These are phyloP conservation scores for Glycine soja DNA, from an alignment of 306 rosid genomes.

Conservation along the genomic window DNA sequence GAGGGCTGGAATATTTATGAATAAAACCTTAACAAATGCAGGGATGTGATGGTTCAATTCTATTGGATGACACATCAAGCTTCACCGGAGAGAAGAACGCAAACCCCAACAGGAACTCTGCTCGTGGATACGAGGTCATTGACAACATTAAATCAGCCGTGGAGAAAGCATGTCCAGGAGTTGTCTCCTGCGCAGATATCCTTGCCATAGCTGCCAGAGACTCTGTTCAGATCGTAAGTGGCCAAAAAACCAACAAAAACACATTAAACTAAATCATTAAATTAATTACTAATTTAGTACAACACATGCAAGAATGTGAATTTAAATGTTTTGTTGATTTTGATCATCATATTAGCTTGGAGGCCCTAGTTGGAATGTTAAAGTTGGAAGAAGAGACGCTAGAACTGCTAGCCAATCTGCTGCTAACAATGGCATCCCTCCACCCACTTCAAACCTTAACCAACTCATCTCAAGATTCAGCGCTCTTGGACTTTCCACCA, in stretches of 20 bases:
- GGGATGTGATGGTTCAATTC: constrained; percentile 95
- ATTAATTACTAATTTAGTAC: neutral
- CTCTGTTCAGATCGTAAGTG: constrained; percentile 68
- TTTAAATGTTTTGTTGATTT: neutral
- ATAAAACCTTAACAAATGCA: constrained; percentile 2
- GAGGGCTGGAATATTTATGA: neutral
- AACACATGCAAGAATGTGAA: neutral
- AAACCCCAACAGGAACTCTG: constrained; percentile 73
- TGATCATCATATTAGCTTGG: constrained; percentile 61
- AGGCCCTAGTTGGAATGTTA: constrained; percentile 83
- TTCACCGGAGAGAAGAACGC: constrained; percentile 90
- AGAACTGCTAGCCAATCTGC: constrained; percentile 73
- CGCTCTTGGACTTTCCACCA: constrained; percentile 76
- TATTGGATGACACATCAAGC: constrained; percentile 81
- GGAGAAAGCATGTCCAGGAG: constrained; percentile 77
- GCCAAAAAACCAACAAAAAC: neutral
- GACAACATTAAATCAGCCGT: constrained; percentile 81
- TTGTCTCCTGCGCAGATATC: constrained; percentile 90
- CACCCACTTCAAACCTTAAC: constrained; percentile 69
- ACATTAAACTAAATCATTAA: too few species aligned
- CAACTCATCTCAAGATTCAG: constrained; percentile 70
- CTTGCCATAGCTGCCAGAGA: constrained; percentile 78
- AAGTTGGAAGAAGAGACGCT: constrained; percentile 89
- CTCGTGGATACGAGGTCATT: constrained; percentile 76
- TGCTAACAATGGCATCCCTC: constrained; percentile 76